These are phyloP conservation scores for Protomyces pachydermus DNA, from an alignment of 1,139 yeast species.

Conservation along the genomic window DNA sequence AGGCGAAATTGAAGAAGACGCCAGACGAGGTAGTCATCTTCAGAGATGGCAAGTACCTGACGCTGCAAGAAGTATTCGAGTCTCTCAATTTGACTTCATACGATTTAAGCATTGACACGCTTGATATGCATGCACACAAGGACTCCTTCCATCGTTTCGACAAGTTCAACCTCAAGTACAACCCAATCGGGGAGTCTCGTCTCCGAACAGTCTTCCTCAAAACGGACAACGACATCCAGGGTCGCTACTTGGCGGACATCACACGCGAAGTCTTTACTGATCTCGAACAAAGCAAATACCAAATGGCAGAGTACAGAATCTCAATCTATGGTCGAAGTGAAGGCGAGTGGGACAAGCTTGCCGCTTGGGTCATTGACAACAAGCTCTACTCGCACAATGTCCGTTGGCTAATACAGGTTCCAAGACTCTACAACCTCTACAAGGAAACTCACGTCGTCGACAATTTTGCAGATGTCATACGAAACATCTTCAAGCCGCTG, in stretches of 20 bases:
- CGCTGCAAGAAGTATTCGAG: slow-evolving; percentile 79
- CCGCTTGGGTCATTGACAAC: slow-evolving; percentile 91
- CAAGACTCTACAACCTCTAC: slow-evolving; percentile 86
- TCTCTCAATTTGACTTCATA: slow-evolving; percentile 88
- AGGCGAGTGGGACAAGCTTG: slow-evolving; percentile 93
- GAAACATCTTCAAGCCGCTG: slow-evolving; percentile 79
- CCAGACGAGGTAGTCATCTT: slow-evolving; percentile 86
- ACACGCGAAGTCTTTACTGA: slow-evolving; percentile 84
- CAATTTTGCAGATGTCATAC: slow-evolving; percentile 69
- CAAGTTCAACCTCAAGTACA: slow-evolving; percentile 92
- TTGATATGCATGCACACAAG: slow-evolving; percentile 97
- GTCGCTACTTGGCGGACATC: slow-evolving; percentile 84
- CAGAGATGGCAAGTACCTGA: slow-evolving; percentile 88
- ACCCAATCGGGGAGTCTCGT: slow-evolving; percentile 97
- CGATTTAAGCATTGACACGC: slow-evolving; percentile 89
- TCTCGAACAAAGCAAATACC: slow-evolving; percentile 89
- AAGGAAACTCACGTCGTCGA: slow-evolving; percentile 66
- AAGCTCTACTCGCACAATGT: slow-evolving; percentile 88
- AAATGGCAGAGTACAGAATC: slow-evolving; percentile 93
- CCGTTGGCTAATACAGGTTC: slow-evolving; percentile 94
- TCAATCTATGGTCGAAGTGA: slow-evolving; percentile 85
- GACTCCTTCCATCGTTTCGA: slow-evolving; percentile 97
- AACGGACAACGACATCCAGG: slow-evolving; percentile 87
- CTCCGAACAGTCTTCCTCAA: slow-evolving; percentile 90
- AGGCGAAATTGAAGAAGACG: slow-evolving; percentile 73